Conservation (phyloP, 768 basidiomycete genomes). For the Glaciozyma martinii region DNA sequence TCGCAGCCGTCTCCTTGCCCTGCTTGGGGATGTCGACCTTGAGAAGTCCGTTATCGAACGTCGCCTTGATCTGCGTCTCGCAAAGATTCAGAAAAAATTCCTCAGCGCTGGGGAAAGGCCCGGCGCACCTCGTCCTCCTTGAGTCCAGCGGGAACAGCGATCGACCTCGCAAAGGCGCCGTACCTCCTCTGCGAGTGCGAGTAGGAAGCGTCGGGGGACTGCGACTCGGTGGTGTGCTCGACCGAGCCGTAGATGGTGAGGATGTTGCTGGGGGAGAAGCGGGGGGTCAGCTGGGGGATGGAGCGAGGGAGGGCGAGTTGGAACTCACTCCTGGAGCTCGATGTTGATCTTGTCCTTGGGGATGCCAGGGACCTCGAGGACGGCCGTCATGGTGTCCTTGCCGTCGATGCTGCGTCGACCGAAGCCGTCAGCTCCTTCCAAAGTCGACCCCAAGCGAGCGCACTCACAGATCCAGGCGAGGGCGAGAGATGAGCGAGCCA, state of each 20-base stretch:
- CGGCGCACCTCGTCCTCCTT: slow-evolving; percentile 41
- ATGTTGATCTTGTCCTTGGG: slow-evolving; percentile 2
- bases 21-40: slow-evolving; percentile 47
- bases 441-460: slow-evolving; percentile 47
- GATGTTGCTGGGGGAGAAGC: not conserved
- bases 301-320: slow-evolving; percentile 29
- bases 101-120: not conserved
- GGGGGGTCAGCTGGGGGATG: not conserved
- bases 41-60: not conserved
- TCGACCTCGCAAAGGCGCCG: slow-evolving; percentile 48
- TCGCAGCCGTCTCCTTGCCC: not conserved
- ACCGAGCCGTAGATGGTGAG: not conserved
- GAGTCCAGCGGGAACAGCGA: slow-evolving; percentile 48
- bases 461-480: slow-evolving; percentile 38
- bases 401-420: not conserved
- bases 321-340: slow-evolving; percentile 10
- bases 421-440: slow-evolving; percentile 41
- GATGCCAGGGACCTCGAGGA: slow-evolving; percentile 1
- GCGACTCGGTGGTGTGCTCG: not conserved
- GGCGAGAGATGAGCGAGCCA: no score
- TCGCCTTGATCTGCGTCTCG: no score
- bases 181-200: slow-evolving; percentile 46
- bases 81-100: not conserved
- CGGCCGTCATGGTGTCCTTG: slow-evolving; percentile 1
- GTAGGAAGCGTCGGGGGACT: not conserved